A percentile compares a stretch with the other conserved stretches of the same genome.
These are phyloP conservation scores for Mycena latifolia DNA, from an alignment of 768 basidiomycete species.

Conservation along the genomic window DNA sequence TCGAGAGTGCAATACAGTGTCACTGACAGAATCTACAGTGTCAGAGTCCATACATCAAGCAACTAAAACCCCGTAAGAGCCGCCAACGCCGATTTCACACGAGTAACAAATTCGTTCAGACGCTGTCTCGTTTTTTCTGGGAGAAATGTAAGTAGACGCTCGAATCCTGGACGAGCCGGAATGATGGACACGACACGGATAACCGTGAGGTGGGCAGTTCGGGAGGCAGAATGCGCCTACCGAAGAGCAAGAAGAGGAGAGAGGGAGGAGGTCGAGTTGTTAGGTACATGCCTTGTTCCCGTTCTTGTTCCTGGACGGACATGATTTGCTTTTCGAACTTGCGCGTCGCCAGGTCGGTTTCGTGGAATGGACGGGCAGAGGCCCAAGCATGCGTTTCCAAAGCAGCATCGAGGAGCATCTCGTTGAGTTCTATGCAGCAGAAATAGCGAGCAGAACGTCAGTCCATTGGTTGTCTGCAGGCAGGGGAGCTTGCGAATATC, in stretches of 20 bases:
- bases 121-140: constrained; percentile 46
- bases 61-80: constrained; percentile 39
- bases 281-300: constrained; percentile 51
- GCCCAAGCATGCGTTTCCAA: constrained; percentile 54
- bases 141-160: constrained; percentile 3
- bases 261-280: constrained; percentile 18
- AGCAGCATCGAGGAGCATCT: constrained; percentile 47
- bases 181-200: too few relatives aligned
- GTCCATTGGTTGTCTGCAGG: constrained; percentile 5
- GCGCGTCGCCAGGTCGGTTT: constrained; percentile 43
- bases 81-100: constrained; percentile 49
- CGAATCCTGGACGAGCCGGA: too few relatives aligned
- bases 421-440: constrained; percentile 45
- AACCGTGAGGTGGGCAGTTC: background rate
- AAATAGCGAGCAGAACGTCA: constrained; percentile 12
- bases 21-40: constrained; percentile 1
- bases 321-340: constrained; percentile 45
- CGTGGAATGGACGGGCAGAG: constrained; percentile 46
- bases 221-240: constrained; percentile 28
- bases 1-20: too few relatives aligned
- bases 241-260: constrained; percentile 16
- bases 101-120: constrained; percentile 43
- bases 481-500: background rate
- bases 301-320: constrained; percentile 42
- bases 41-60: constrained; percentile 1